Evolutionary conservation across 306 rosid genomes (phyloP).

Genomic region (Malus sylvestris): DNA sequence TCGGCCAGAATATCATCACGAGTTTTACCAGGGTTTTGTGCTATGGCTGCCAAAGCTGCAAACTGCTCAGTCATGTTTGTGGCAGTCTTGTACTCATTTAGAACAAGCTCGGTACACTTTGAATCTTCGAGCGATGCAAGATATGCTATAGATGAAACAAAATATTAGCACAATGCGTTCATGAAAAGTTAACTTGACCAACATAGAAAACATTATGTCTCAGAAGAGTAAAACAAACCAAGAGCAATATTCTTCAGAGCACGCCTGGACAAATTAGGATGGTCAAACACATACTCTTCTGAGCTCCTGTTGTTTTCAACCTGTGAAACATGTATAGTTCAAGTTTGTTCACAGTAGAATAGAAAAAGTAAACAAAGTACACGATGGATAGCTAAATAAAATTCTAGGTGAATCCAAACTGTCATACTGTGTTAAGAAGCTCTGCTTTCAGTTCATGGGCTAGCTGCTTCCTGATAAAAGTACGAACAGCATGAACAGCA

Average conservation of each 20-base stretch:
- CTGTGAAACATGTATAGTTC: constrained; percentile 34
- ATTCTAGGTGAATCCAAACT: neutral
- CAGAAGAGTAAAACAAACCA: constrained; percentile 37
- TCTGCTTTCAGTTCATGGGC: constrained; percentile 72
- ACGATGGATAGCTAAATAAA: neutral
- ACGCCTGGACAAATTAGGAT: constrained; percentile 77
- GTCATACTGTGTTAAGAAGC: constrained; percentile 57
- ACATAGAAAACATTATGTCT: constrained; percentile 5
- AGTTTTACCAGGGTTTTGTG: constrained; percentile 78
- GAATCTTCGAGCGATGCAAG: constrained; percentile 67
- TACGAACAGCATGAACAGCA: constrained; percentile 84
- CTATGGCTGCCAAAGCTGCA: constrained; percentile 85
- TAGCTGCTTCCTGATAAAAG: constrained; percentile 81
- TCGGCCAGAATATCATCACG: constrained; percentile 82
- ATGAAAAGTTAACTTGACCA: constrained; percentile 8
- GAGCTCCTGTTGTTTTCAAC: constrained; percentile 69
- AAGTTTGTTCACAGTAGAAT: neutral
- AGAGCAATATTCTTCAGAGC: constrained; percentile 87
- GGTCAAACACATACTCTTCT: constrained; percentile 60
- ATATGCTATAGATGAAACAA: constrained; percentile 53
- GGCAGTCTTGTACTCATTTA: constrained; percentile 68
- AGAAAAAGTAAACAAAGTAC: constrained; percentile 8
- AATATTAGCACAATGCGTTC: constrained; percentile 5
- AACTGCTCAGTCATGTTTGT: constrained; percentile 98
- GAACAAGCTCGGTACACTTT: constrained; percentile 38